These are phyloP conservation scores for Xerocomus amazonicus DNA, from an alignment of 1,284 basidiomycete species.

Conservation along the genomic window DNA sequence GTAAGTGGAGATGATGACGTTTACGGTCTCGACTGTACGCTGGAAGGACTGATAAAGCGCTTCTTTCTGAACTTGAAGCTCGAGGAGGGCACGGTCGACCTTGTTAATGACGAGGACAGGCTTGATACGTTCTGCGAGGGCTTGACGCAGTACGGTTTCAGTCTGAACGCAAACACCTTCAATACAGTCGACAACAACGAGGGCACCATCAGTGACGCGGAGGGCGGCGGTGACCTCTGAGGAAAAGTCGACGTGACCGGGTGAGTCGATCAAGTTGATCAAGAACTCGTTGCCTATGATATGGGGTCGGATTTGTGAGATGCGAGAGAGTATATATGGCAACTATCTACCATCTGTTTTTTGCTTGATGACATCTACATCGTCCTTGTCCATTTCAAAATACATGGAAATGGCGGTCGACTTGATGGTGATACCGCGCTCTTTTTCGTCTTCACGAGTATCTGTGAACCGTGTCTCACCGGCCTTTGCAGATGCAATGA, in stretches of 20 bases:
- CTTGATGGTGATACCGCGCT: slow-evolving; percentile 99
- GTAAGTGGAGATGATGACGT: slow-evolving; percentile 99
- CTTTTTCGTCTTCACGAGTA: slow-evolving; percentile 98
- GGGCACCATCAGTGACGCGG: slow-evolving; percentile 98
- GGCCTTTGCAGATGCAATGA: slow-evolving; percentile 94
- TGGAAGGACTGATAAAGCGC: slow-evolving; percentile 97
- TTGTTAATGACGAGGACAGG: slow-evolving; percentile 99
- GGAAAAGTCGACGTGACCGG: slow-evolving; percentile 99
- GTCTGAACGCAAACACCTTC: slow-evolving; percentile 99
- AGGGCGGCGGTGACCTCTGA: slow-evolving; percentile 99
- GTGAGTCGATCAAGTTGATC: slow-evolving; percentile 99
- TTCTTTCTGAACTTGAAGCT: slow-evolving; percentile 97
- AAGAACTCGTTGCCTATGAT: slow-evolving; percentile 88
- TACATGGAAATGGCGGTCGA: slow-evolving; percentile 99
- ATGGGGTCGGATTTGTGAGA: slow-evolving; percentile 16
- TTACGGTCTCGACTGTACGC: slow-evolving; percentile 97
- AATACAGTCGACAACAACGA: slow-evolving; percentile 99
- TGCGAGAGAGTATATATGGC: slow-evolving; percentile 13
- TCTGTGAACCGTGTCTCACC: slow-evolving; percentile 98
- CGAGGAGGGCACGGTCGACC: slow-evolving; percentile 98
- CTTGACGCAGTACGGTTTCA: slow-evolving; percentile 98
- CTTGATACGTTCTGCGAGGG: slow-evolving; percentile 98
- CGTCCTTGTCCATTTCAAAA: slow-evolving; percentile 94
- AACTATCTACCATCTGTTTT: slow-evolving; percentile 75
- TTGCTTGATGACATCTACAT: slow-evolving; percentile 84